Base-by-base conservation (phyloP, 495 filamentous ascomycete species). In the Symbiotaphrina buchneri region DNA sequence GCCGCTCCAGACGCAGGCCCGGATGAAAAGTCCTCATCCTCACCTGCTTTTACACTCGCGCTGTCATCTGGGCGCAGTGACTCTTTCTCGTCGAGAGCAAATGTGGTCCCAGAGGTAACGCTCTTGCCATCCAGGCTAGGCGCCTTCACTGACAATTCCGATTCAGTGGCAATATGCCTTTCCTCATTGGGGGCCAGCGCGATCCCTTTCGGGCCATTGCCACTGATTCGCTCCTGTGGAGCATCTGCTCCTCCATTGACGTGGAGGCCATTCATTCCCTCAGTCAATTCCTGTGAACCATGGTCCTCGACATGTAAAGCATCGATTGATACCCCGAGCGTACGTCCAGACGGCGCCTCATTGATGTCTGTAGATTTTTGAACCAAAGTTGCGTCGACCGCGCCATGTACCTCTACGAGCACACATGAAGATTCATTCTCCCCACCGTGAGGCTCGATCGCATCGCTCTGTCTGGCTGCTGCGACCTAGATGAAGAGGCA, bases 51-150 rank as follows among this genome's bases (percentile, higher is more conserved):
- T 13, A 85, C 70, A 44, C 82, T 92, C 11, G 84, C 84, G 46
- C 84, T 92, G 39, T 94, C 84, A 53, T 92, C 84, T 3, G 83
- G 84, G 2, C 81, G 74, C 18, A 92, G 56, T 7, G 84, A 92
- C 41, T 92, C 83, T 45, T 92, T 94, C 49, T 94, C 84, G 45
- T 94, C 84, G 48, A 92, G 56, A 10, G 77, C 82, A 51, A 87
- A 91, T 2, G 83, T 91, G 2, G 76, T 85, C 11, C 74, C 80
- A 13, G 84, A 94, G 8, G 77, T 74, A 41, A 84, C 75, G 48
- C 82, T 92, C 51, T 91, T 92, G 18, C 76, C 80, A 45, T 91
- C 82, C 11, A 90, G 58, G 42, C 81, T 93, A 27, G 79, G 72
- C 22, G 78, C 74, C 48, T 90, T 93, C 3, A 71, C 82, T 5